Conservation (phyloP, 192 early-diverging fungal genomes). For the Coemansia sp. region DNA sequence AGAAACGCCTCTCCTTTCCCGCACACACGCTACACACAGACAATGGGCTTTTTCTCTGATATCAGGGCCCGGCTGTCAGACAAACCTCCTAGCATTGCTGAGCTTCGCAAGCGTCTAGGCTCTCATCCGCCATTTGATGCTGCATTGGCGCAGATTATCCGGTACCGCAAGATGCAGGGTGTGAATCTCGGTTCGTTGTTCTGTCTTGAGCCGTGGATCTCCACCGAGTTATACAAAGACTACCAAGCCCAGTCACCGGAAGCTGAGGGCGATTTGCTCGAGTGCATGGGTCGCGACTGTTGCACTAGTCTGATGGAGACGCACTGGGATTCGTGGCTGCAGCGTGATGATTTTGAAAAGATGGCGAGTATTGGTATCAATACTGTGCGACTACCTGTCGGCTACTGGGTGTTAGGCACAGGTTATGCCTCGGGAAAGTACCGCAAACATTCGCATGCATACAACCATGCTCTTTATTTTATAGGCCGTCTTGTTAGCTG, state of each 20-base stretch:
- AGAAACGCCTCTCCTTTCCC: too few species aligned
- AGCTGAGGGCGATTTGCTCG: slow-evolving; percentile 15
- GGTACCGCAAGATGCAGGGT: slow-evolving; percentile 15
- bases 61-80: not conserved
- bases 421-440: slow-evolving; percentile 5
- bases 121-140: slow-evolving; percentile 6
- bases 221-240: slow-evolving; percentile 8
- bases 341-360: slow-evolving; percentile 14
- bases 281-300: slow-evolving; percentile 8
- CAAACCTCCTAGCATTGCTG: not conserved
- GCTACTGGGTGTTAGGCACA: slow-evolving; percentile 12
- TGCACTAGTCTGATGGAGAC: slow-evolving; percentile 8
- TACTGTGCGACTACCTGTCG: slow-evolving; percentile 12
- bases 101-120: slow-evolving; percentile 8
- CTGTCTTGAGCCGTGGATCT: slow-evolving; percentile 20
- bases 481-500: slow-evolving; percentile 5
- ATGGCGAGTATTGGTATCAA: slow-evolving; percentile 18
- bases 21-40: too few species aligned
- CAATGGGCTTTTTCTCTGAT: not conserved
- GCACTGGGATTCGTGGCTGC: slow-evolving; percentile 15
- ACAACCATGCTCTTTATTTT: slow-evolving; percentile 2
- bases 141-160: slow-evolving; percentile 6
- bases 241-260: slow-evolving; percentile 6
- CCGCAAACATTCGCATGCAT: not conserved
- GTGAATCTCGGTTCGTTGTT: slow-evolving; percentile 17